Evolutionary conservation across 352 stramenopile genomes (phyloP).

Genomic region (Aphanomyces invadans): DNA sequence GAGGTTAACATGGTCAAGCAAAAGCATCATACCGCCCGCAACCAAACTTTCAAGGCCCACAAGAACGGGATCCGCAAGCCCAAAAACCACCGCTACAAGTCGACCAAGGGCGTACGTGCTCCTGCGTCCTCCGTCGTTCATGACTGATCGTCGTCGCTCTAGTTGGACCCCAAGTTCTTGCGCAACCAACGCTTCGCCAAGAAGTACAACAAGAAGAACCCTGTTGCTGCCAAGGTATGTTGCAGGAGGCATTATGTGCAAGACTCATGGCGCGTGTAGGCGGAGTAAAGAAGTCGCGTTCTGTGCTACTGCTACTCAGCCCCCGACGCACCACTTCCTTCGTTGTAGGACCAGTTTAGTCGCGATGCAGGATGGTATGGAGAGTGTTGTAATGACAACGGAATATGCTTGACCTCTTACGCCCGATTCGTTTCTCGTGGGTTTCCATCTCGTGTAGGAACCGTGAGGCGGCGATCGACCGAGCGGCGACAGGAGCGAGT

Average conservation of each 20-base stretch:
- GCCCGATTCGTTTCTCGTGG: not conserved
- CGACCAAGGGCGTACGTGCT: conserved; percentile 84
- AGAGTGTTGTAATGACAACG: conserved; percentile 13
- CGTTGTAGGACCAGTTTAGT: conserved; percentile 15
- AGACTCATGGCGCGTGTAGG: no score
- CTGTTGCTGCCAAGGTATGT: conserved; percentile 52
- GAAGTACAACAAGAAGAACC: conserved; percentile 94
- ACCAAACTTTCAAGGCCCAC: conserved; percentile 96
- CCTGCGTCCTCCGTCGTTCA: not conserved
- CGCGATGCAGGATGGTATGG: conserved; percentile 4
- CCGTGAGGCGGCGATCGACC: not conserved
- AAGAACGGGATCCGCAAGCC: conserved; percentile 97
- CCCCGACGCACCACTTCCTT: not conserved
- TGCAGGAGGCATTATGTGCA: not conserved
- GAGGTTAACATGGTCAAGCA: conserved; percentile 83
- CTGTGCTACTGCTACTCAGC: conserved; percentile 11
- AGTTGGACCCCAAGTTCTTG: conserved; percentile 93
- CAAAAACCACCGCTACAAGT: conserved; percentile 93
- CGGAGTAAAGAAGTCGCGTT: conserved; percentile 3
- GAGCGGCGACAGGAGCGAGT: no score
- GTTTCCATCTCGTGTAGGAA: not conserved
- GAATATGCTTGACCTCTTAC: conserved; percentile 17
- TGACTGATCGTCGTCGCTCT: not conserved
- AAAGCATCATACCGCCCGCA: conserved; percentile 98
- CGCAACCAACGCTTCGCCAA: conserved; percentile 97